These are phyloP conservation scores for Yamadazyma blattariae DNA, from an alignment of 1,139 yeast species.

Conservation along the genomic window DNA sequence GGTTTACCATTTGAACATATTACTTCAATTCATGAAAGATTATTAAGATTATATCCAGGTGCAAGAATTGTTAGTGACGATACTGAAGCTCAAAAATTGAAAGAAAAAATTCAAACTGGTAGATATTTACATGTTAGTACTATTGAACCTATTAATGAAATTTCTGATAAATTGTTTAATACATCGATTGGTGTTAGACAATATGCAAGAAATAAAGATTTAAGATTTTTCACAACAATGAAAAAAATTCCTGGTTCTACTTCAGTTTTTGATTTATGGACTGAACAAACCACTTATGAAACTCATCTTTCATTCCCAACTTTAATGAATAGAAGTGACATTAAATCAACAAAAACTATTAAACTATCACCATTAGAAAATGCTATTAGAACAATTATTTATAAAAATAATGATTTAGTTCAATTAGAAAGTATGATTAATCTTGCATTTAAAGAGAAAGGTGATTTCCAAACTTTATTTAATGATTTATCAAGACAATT, in stretches of 20 bases:
- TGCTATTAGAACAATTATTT: conserved; percentile 66
- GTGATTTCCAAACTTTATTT: conserved; percentile 49
- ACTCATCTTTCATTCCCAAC: conserved; percentile 82
- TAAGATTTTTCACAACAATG: conserved; percentile 66
- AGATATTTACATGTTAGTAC: conserved; percentile 70
- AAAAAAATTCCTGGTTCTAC: conserved; percentile 75
- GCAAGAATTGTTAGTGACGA: conserved; percentile 71
- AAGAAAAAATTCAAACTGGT: conserved; percentile 59
- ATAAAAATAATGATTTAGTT: conserved; percentile 69
- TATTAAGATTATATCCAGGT: conserved; percentile 77
- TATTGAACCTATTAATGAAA: conserved; percentile 66
- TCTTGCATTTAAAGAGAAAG: conserved; percentile 53
- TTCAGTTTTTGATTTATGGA: conserved; percentile 78
- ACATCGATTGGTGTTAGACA: conserved; percentile 61
- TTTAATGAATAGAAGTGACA: conserved; percentile 80
- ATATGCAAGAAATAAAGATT: conserved; percentile 69
- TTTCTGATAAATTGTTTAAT: conserved; percentile 45
- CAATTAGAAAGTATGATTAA: conserved; percentile 65
- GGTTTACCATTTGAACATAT: conserved; percentile 88
- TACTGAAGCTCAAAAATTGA: conserved; percentile 53
- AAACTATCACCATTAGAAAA: conserved; percentile 83
- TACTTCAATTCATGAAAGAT: conserved; percentile 76
- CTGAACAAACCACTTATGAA: conserved; percentile 80
- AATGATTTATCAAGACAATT: conserved; percentile 73
- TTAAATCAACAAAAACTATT: conserved; percentile 48